A percentile compares a stretch with the other conserved stretches of the same genome.
These are phyloP conservation scores for Psilocybe tampanensis DNA, from an alignment of 768 basidiomycete species.

Conservation along the genomic window DNA sequence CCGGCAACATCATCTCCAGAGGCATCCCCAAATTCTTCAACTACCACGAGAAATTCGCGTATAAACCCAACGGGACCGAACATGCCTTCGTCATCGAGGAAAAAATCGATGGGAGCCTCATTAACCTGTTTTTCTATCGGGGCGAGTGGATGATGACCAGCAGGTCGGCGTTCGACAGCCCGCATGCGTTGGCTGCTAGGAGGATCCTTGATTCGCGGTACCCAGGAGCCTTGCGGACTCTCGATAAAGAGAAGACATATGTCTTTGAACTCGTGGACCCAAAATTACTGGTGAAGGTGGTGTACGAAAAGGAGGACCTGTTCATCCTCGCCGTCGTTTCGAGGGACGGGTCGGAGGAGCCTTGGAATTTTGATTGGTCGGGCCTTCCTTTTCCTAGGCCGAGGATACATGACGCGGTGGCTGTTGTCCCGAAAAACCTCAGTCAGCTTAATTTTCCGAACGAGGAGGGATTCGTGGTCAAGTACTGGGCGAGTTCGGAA, in stretches of 20 bases:
- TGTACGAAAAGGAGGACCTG: slow-evolving; percentile 18
- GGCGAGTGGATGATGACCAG: slow-evolving; percentile 18
- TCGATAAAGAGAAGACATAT: slow-evolving; percentile 23
- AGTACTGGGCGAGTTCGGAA: slow-evolving; percentile 21
- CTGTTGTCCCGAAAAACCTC: slow-evolving; percentile 13
- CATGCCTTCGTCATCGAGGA: slow-evolving; percentile 23
- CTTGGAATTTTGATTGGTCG: slow-evolving; percentile 15
- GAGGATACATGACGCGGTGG: slow-evolving; percentile 3
- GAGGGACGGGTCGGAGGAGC: slow-evolving; percentile 21
- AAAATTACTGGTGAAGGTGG: slow-evolving; percentile 20
- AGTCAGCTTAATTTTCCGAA: slow-evolving; percentile 20
- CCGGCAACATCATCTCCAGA: slow-evolving; percentile 24
- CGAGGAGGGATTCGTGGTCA: slow-evolving; percentile 28
- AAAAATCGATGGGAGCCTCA: slow-evolving; percentile 28
- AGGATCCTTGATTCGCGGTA: slow-evolving; percentile 21
- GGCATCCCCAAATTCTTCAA: slow-evolving; percentile 29
- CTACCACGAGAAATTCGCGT: slow-evolving; percentile 22
- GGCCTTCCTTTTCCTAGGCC: slow-evolving; percentile 23
- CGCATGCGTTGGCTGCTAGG: slow-evolving; percentile 17
- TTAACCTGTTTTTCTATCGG: slow-evolving; percentile 24
- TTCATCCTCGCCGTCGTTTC: slow-evolving; percentile 22
- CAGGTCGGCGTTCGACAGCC: slow-evolving; percentile 20
- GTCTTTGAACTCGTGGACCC: slow-evolving; percentile 28
- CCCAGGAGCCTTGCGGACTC: slow-evolving; percentile 15
- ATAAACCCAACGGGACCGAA: slow-evolving; percentile 23